phyloP scores from a whole-genome alignment of 495 filamentous ascomycete species.

The Daldinia vernicosa region DNA sequence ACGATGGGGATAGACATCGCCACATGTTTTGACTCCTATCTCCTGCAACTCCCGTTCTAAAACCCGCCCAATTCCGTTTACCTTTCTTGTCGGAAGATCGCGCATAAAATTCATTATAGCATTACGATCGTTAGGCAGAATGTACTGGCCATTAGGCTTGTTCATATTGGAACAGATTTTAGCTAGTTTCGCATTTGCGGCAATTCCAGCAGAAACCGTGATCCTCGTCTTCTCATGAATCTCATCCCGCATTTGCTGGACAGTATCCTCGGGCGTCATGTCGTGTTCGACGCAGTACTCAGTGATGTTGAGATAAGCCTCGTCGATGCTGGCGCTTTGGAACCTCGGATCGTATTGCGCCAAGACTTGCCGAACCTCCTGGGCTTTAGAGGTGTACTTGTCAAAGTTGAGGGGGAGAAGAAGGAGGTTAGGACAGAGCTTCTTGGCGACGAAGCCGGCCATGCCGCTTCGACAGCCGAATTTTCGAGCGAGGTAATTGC shows the following conservation, averaged over 20 bases:
- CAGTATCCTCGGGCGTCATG: constrained; percentile 74
- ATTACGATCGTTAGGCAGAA: constrained; percentile 71
- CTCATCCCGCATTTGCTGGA: constrained; percentile 77
- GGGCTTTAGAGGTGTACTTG: constrained; percentile 90
- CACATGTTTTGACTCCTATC: constrained; percentile 87
- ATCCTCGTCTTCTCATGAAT: constrained; percentile 81
- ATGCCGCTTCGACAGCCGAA: constrained; percentile 94
- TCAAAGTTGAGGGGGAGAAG: constrained; percentile 84
- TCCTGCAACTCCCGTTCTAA: constrained; percentile 92
- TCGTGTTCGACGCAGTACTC: constrained; percentile 77
- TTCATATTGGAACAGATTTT: constrained; percentile 96
- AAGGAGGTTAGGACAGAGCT: constrained; percentile 90
- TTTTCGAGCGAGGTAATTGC: constrained; percentile 91
- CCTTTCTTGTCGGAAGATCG: constrained; percentile 82
- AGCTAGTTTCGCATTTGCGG: constrained; percentile 88
- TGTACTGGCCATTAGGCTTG: constrained; percentile 94
- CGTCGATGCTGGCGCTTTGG: constrained; percentile 92
- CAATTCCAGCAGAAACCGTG: constrained; percentile 94
- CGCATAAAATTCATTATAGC: constrained; percentile 87
- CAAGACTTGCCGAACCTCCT: constrained; percentile 84
- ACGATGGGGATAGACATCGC: constrained; percentile 82
- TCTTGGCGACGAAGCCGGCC: constrained; percentile 94
- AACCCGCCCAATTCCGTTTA: constrained; percentile 92
- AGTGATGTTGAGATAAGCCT: constrained; percentile 97
- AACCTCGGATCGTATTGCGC: constrained; percentile 88